phyloP scores from a whole-genome alignment of 2,329 filamentous ascomycete species.

The Chalaropsis ovoidea region DNA sequence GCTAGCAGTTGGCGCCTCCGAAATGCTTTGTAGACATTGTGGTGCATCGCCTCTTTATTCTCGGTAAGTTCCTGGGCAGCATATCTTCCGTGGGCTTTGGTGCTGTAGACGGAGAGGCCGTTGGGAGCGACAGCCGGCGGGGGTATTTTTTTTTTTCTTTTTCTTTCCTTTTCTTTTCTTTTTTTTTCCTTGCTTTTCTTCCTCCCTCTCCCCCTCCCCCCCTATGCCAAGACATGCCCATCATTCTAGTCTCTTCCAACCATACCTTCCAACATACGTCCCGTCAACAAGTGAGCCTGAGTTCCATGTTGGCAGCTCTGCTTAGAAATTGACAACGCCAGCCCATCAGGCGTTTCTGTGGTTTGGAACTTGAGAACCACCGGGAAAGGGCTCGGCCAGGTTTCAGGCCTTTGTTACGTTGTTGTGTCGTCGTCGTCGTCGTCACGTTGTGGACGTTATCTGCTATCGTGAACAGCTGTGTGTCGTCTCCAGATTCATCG shows the following conservation, averaged over 20 bases:
- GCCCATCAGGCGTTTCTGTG: neutral
- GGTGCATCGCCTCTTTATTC: conserved; percentile 1
- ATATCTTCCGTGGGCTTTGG: neutral
- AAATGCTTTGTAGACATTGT: neutral
- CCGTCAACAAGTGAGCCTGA: neutral
- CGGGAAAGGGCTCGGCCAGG: too few species aligned
- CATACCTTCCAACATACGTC: neutral
- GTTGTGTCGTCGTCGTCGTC: neutral
- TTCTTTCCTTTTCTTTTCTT: neutral
- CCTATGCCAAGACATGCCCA: neutral
- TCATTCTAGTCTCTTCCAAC: neutral
- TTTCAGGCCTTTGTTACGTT: neutral
- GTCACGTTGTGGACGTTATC: too few species aligned
- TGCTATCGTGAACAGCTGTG: neutral
- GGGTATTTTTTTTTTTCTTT: neutral
- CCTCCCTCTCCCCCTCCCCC: neutral
- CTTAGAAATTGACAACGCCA: neutral
- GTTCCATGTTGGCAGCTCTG: neutral
- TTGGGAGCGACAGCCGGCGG: too few species aligned
- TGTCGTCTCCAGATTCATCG: neutral
- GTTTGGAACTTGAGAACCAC: too few species aligned
- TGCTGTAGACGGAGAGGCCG: too few species aligned
- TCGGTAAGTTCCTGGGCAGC: conserved; percentile 5
- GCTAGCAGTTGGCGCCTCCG: neutral
- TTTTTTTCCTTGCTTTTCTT: neutral